A percentile compares a stretch with the other conserved stretches of the same genome.
Conservation (phyloP, 768 basidiomycete genomes). For the Phanerodontia chrysosporium region DNA sequence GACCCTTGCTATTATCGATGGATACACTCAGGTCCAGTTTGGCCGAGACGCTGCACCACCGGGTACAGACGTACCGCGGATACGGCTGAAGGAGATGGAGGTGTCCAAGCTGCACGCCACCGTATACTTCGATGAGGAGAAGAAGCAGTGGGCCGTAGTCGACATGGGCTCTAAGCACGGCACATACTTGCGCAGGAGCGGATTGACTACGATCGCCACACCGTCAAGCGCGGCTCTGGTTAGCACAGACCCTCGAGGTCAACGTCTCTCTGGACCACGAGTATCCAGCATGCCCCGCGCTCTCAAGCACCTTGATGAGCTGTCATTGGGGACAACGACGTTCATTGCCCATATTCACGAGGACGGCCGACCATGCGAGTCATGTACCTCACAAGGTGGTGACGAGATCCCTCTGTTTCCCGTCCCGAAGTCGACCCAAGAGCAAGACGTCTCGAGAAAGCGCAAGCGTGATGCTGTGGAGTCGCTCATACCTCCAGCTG, state of each 20-base stretch:
- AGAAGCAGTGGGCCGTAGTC: slow-evolving; percentile 65
- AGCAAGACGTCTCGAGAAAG: slow-evolving; percentile 20
- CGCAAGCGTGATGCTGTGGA: slow-evolving; percentile 16
- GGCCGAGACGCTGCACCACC: slow-evolving; percentile 61
- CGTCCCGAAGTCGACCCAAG: slow-evolving; percentile 14
- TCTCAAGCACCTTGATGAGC: slow-evolving; percentile 57
- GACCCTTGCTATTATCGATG: slow-evolving; percentile 59
- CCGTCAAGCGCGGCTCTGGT: slow-evolving; percentile 9
- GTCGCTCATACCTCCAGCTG: slow-evolving; percentile 14
- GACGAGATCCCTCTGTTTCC: slow-evolving; percentile 62
- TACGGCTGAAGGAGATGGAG: slow-evolving; percentile 80
- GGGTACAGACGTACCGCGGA: slow-evolving; percentile 51
- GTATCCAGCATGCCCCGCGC: slow-evolving; percentile 64
- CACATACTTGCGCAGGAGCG: slow-evolving; percentile 49
- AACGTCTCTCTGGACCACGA: slow-evolving; percentile 60
- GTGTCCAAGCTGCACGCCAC: slow-evolving; percentile 82
- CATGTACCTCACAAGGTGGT: slow-evolving; percentile 48
- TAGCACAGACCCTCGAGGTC: slow-evolving; percentile 24
- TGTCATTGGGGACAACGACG: slow-evolving; percentile 67
- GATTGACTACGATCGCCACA: slow-evolving; percentile 5
- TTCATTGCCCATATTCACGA: slow-evolving; percentile 70
- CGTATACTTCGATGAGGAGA: slow-evolving; percentile 60
- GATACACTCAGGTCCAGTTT: slow-evolving; percentile 62
- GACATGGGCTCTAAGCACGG: slow-evolving; percentile 88
- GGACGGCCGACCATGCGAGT: slow-evolving; percentile 54